A percentile compares a stretch with the other conserved stretches of the same genome.
These are phyloP conservation scores for Saccharomycopsis babjevae DNA, from an alignment of 805 yeast genomes.

Conservation along the genomic window DNA sequence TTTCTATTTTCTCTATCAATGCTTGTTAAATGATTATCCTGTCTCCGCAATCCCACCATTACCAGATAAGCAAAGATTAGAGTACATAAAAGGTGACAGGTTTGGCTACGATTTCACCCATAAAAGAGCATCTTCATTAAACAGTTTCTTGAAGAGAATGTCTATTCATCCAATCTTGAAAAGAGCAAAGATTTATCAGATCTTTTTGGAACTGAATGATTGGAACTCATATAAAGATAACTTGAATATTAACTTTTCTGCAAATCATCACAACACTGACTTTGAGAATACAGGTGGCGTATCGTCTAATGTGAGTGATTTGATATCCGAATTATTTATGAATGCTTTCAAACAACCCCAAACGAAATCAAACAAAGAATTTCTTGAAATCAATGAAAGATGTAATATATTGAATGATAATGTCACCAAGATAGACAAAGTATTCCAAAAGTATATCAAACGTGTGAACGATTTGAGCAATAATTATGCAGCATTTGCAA, in stretches of 20 bases:
- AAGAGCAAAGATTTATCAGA: slow-evolving; percentile 57
- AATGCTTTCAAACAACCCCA: slow-evolving; percentile 76
- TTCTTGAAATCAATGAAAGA: slow-evolving; percentile 72
- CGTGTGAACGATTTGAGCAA: slow-evolving; percentile 62
- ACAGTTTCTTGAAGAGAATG: slow-evolving; percentile 64
- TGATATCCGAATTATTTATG: slow-evolving; percentile 83
- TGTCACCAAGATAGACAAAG: slow-evolving; percentile 64
- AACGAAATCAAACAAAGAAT: slow-evolving; percentile 51
- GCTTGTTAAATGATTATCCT: slow-evolving; percentile 69
- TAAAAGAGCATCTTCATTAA: slow-evolving; percentile 71
- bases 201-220: slow-evolving; percentile 62
- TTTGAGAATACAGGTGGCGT: slow-evolving; percentile 20
- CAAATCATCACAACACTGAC: slow-evolving; percentile 9
- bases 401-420: slow-evolving; percentile 81
- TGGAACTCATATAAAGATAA: slow-evolving; percentile 63
- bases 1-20: slow-evolving; percentile 66
- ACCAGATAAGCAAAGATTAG: slow-evolving; percentile 86
- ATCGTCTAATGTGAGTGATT: slow-evolving; percentile 35
- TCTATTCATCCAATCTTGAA: slow-evolving; percentile 65
- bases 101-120: slow-evolving; percentile 77
- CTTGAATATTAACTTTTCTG: slow-evolving; percentile 28
- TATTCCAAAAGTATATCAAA: slow-evolving; percentile 61
- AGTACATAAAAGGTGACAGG: slow-evolving; percentile 88
- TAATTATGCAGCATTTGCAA: slow-evolving; percentile 63
- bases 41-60: slow-evolving; percentile 84